A percentile compares a stretch with the other conserved stretches of the same genome.
These are phyloP conservation scores for Mortierella sp. DNA, from an alignment of 371 early-diverging fungal genomes.

Conservation along the genomic window DNA sequence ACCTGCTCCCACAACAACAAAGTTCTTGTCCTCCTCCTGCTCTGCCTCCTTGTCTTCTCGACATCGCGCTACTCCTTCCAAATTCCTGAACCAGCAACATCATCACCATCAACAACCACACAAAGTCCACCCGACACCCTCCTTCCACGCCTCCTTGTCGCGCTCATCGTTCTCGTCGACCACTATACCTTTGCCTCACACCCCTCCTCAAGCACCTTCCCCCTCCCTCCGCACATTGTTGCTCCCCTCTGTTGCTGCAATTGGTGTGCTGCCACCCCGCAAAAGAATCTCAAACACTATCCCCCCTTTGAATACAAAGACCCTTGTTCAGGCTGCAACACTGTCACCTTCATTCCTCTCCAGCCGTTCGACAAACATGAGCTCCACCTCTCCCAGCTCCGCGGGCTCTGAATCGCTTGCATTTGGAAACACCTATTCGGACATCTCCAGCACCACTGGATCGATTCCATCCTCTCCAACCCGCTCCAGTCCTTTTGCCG, in stretches of 20 bases:
- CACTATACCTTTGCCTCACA: conserved; percentile 9
- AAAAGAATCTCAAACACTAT: conserved; percentile 19
- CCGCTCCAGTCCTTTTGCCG: conserved; percentile 18
- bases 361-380: conserved; percentile 27
- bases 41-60: conserved; percentile 19
- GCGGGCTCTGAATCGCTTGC: not conserved
- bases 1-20: conserved; percentile 17
- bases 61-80: conserved; percentile 14
- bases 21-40: conserved; percentile 13
- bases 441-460: conserved; percentile 14
- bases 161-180: conserved; percentile 11
- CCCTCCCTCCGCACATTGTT: conserved; percentile 20
- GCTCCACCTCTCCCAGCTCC: conserved; percentile 23
- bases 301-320: conserved; percentile 23
- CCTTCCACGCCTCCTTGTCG: conserved; percentile 9
- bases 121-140: not conserved
- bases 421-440: conserved; percentile 14
- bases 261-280: conserved; percentile 22
- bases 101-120: not conserved
- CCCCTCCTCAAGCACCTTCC: conserved; percentile 2
- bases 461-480: conserved; percentile 17
- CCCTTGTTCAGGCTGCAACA: conserved; percentile 4
- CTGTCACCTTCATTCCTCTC: conserved; percentile 26
- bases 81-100: not conserved
- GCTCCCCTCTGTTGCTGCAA: conserved; percentile 25